Percentiles rank a stretch among this genome's conserved stretches.
These are phyloP conservation scores for Podospora pseudopauciseta DNA, from an alignment of 495 filamentous ascomycete species.

Conservation along the genomic window DNA sequence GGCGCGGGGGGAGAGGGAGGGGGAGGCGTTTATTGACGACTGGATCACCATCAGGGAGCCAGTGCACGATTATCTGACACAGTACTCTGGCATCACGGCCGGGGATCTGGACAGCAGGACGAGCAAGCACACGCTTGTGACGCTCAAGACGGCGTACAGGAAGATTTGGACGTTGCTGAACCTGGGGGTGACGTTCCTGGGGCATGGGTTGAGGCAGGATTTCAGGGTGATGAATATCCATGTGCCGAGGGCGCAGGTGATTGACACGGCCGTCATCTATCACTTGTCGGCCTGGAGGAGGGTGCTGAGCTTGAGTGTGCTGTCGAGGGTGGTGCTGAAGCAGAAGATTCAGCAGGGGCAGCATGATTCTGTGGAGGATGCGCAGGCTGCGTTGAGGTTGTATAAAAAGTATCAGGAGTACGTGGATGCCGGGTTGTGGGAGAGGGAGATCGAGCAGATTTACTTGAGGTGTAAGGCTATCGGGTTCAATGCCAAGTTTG, in stretches of 20 bases:
- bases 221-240: slow-evolving; percentile 98
- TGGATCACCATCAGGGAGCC: slow-evolving; percentile 88
- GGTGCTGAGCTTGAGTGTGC: slow-evolving; percentile 79
- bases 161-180: slow-evolving; percentile 97
- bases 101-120: slow-evolving; percentile 74
- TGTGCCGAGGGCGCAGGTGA: slow-evolving; percentile 83
- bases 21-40: slow-evolving; percentile 90
- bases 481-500: slow-evolving; percentile 62
- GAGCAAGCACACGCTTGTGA: slow-evolving; percentile 74
- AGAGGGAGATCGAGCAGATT: slow-evolving; percentile 74
- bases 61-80: slow-evolving; percentile 93
- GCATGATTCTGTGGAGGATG: slow-evolving; percentile 94
- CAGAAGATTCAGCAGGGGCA: slow-evolving; percentile 86
- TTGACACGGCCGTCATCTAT: slow-evolving; percentile 89
- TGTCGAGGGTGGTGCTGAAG: slow-evolving; percentile 82
- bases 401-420: slow-evolving; percentile 91
- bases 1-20: slow-evolving; percentile 69
- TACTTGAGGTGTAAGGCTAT: slow-evolving; percentile 68
- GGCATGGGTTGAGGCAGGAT: slow-evolving; percentile 87
- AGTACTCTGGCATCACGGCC: slow-evolving; percentile 82
- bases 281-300: slow-evolving; percentile 65
- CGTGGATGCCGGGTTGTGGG: slow-evolving; percentile 74
- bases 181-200: slow-evolving; percentile 88
- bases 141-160: slow-evolving; percentile 90
- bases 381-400: slow-evolving; percentile 79